phyloP scores from a whole-genome alignment of 1,284 basidiomycete genomes.

The Tylopilus sp. region DNA sequence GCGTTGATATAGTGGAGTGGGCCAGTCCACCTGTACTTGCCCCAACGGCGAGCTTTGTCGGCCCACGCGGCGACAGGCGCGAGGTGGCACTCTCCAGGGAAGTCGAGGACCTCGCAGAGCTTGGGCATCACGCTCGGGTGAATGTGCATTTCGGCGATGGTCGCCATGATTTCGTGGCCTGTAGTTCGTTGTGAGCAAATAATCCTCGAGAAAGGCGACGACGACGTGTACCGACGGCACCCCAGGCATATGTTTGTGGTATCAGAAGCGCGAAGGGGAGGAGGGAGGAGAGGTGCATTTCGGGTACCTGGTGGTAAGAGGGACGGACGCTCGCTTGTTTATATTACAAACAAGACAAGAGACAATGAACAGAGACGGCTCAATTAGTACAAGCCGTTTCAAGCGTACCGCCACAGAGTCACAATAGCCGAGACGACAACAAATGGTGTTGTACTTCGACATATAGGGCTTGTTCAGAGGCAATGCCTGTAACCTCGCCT shows the following conservation, averaged over 20 bases:
- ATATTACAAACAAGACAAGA: too few relatives aligned
- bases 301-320: conserved; percentile 14
- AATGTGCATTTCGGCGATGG: conserved; percentile 89
- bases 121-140: conserved; percentile 39
- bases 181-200: background rate
- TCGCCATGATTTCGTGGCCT: conserved; percentile 91
- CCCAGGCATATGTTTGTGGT: conserved; percentile 38
- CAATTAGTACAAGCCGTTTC: too few relatives aligned
- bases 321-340: too few relatives aligned
- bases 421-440: too few relatives aligned
- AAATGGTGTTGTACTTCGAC: too few relatives aligned
- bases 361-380: background rate
- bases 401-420: too few relatives aligned
- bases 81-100: conserved; percentile 56
- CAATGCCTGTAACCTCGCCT: too few relatives aligned
- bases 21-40: conserved; percentile 63
- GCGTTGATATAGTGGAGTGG: conserved; percentile 35
- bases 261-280: conserved; percentile 14
- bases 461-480: too few relatives aligned
- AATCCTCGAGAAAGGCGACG: too few relatives aligned
- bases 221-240: conserved; percentile 38
- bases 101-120: conserved; percentile 67
- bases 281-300: conserved; percentile 21
- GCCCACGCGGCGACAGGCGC: conserved; percentile 87
- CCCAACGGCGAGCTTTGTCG: conserved; percentile 56